phyloP scores from a whole-genome alignment of 106 monocot genomes.

The Acorus calamus region DNA sequence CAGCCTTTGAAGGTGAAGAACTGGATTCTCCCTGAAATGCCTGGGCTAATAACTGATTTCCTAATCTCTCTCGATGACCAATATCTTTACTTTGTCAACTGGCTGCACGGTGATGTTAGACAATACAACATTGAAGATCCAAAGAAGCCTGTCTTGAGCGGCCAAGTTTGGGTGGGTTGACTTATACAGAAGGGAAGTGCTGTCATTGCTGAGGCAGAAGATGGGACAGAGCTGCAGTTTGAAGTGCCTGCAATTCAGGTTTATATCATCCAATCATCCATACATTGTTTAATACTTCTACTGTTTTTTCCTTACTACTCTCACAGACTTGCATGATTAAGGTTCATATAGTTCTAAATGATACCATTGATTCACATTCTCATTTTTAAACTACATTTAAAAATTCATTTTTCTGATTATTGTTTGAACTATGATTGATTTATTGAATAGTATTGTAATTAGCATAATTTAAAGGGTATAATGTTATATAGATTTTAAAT shows the following conservation, averaged over 20 bases:
- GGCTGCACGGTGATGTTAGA: conserved; percentile 89
- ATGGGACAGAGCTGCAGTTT: conserved; percentile 66
- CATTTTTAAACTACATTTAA: not conserved
- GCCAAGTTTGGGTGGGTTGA: conserved; percentile 93
- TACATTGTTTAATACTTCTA: not conserved
- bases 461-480: no score
- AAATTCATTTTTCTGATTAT: no score
- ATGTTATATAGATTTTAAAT: no score
- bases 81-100: conserved; percentile 86
- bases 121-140: conserved; percentile 93
- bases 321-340: no score
- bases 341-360: not conserved
- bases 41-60: conserved; percentile 92
- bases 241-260: conserved; percentile 74
- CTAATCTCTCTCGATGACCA: conserved; percentile 88
- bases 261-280: conserved; percentile 1
- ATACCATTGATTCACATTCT: not conserved
- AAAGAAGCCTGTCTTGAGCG: conserved; percentile 64
- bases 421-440: no score
- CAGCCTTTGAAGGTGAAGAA: conserved; percentile 73
- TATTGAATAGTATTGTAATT: no score
- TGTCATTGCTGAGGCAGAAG: conserved; percentile 44
- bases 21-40: conserved; percentile 99
- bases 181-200: conserved; percentile 70
- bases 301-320: no score